Evolutionary conservation across 352 stramenopile genomes (phyloP).

Genomic region (Thraustotheca clavata): DNA sequence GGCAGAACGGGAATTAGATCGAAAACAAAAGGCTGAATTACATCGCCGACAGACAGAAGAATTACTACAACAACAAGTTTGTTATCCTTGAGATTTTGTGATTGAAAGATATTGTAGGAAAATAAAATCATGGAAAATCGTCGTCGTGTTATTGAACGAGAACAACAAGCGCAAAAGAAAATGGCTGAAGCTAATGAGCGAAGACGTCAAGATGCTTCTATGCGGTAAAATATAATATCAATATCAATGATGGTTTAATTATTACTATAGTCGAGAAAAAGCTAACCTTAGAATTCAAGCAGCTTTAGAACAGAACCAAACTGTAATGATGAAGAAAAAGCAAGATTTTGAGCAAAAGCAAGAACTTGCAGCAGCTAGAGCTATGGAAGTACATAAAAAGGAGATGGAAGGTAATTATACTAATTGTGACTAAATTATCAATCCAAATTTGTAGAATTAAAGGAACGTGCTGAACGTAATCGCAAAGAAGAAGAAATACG

Average conservation of each 20-base stretch:
- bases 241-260: background rate
- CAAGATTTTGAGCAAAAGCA: conserved; percentile 58
- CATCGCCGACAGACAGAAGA: conserved; percentile 52
- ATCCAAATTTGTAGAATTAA: conserved; percentile 30
- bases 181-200: conserved; percentile 44
- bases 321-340: conserved; percentile 49
- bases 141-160: conserved; percentile 22
- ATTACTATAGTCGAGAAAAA: conserved; percentile 29
- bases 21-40: conserved; percentile 56
- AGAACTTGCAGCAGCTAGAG: conserved; percentile 33
- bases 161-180: conserved; percentile 46
- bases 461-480: conserved; percentile 45
- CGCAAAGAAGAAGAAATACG: conserved; percentile 61
- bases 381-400: conserved; percentile 53
- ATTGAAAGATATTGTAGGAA: background rate
- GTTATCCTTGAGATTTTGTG: background rate
- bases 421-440: background rate
- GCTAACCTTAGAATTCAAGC: conserved; percentile 44
- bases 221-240: conserved; percentile 23
- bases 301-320: conserved; percentile 47
- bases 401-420: conserved; percentile 23
- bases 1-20: conserved; percentile 41
- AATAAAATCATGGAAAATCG: conserved; percentile 51
- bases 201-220: conserved; percentile 42
- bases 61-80: conserved; percentile 54